Percentiles rank a stretch among this genome's conserved stretches.
Evolutionary conservation across 2,329 filamentous ascomycete species (phyloP).

Genomic region (Penicillium sp.): DNA sequence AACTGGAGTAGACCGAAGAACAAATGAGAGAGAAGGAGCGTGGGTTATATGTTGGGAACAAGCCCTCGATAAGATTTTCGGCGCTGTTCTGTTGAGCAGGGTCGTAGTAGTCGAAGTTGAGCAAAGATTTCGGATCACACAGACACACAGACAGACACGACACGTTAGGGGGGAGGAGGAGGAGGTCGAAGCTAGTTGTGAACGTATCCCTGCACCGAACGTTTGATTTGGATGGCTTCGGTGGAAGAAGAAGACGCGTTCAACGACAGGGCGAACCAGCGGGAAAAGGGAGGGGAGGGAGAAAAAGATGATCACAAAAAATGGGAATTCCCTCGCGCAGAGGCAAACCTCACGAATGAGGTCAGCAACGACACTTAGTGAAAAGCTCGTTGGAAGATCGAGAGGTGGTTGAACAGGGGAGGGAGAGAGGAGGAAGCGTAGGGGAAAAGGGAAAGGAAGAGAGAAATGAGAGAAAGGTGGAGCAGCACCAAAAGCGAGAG

Average conservation of each 20-base stretch:
- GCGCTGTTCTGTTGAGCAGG: not conserved
- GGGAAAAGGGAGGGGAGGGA: not conserved
- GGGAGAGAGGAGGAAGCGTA: conserved; percentile 22
- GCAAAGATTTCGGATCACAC: conserved; percentile 2
- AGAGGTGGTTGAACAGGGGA: conserved; percentile 21
- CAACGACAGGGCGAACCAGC: not conserved
- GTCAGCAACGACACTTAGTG: conserved; percentile 55
- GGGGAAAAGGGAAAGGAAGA: conserved; percentile 24
- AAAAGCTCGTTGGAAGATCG: conserved; percentile 52
- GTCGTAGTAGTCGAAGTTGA: not conserved
- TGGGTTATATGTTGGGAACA: conserved; percentile 7
- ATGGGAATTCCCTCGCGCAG: conserved; percentile 31
- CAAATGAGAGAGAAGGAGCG: conserved; percentile 34
- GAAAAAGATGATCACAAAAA: conserved; percentile 14
- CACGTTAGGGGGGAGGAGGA: not conserved
- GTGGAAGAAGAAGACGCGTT: conserved; percentile 5
- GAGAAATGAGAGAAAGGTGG: not conserved
- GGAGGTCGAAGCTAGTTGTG: not conserved
- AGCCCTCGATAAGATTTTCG: conserved; percentile 7
- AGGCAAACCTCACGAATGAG: conserved; percentile 32
- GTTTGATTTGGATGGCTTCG: conserved; percentile 13
- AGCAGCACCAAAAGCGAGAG: conserved; percentile 43
- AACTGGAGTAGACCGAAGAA: conserved; percentile 22
- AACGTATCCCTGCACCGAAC: conserved; percentile 5
- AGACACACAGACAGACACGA: conserved; percentile 1